A percentile compares a stretch with the other conserved stretches of the same genome.
These are phyloP conservation scores for Manihot esculenta DNA, from an alignment of 441 rosid species.

Conservation along the genomic window DNA sequence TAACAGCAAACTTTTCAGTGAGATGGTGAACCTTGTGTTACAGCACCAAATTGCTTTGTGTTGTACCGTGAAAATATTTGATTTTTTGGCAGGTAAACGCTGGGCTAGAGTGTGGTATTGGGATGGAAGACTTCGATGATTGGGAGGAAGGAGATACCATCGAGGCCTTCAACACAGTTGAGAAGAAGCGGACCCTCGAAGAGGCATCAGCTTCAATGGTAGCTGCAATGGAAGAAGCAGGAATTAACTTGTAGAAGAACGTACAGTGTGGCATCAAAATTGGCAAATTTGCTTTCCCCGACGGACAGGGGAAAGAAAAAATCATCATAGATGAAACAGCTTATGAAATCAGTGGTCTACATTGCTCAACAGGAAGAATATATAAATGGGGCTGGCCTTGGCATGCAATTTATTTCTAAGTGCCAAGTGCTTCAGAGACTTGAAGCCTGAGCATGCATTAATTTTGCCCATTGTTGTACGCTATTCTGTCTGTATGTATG, in stretches of 20 bases:
- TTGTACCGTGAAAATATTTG: background rate
- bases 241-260: constrained; percentile 36
- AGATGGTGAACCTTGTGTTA: background rate
- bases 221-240: constrained; percentile 71
- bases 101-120: constrained; percentile 93
- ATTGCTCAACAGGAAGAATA: background rate
- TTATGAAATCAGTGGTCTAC: background rate
- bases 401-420: constrained; percentile 4
- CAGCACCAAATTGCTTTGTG: background rate
- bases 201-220: constrained; percentile 96
- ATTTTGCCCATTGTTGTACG: constrained; percentile 9
- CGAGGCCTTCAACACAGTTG: constrained; percentile 65
- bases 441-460: background rate
- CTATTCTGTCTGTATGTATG: constrained; percentile 10
- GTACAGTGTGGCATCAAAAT: background rate
- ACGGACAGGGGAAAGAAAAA: background rate
- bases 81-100: constrained; percentile 56
- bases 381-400: background rate
- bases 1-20: background rate
- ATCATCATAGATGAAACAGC: too few species aligned
- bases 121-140: constrained; percentile 57
- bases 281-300: background rate
- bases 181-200: constrained; percentile 86
- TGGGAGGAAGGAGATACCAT: constrained; percentile 84
- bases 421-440: background rate